A percentile compares a stretch with the other conserved stretches of the same genome.
phyloP scores from a whole-genome alignment of 257 asterid species.

The Gardenia jasminoides region DNA sequence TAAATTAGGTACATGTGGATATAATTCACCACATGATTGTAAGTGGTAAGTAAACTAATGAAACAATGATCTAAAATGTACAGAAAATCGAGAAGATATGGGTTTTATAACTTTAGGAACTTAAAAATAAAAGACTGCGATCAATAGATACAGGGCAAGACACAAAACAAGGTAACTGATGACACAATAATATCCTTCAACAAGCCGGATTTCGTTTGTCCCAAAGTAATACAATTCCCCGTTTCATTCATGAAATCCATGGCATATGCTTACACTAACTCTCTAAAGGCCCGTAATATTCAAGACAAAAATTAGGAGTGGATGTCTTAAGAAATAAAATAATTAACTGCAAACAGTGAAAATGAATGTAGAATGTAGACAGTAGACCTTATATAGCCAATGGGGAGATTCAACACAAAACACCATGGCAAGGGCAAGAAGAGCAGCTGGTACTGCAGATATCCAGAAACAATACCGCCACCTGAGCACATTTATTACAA shows the following conservation, averaged over 20 bases:
- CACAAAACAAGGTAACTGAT: background rate
- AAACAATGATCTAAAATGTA: background rate
- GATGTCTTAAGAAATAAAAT: background rate
- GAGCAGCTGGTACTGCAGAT: slow-evolving; percentile 71
- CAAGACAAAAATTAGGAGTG: background rate
- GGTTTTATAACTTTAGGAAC: background rate
- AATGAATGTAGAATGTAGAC: slow-evolving; percentile 29
- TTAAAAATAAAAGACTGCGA: background rate
- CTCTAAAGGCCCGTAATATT: background rate
- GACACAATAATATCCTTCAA: background rate
- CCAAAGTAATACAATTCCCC: background rate
- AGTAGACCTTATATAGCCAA: slow-evolving; percentile 86
- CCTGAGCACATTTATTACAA: slow-evolving; percentile 42
- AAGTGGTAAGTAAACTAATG: background rate
- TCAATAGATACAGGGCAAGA: background rate
- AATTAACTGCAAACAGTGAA: too few species aligned
- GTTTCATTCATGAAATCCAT: background rate
- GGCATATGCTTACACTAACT: background rate
- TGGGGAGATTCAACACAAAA: slow-evolving; percentile 93
- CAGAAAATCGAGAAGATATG: background rate
- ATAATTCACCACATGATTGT: background rate
- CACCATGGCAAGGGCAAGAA: slow-evolving; percentile 67
- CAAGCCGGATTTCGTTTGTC: background rate
- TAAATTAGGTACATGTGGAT: background rate
- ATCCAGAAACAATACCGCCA: slow-evolving; percentile 94